Conservation (phyloP, 345 rosid genomes). For the Ceriops tagal region DNA sequence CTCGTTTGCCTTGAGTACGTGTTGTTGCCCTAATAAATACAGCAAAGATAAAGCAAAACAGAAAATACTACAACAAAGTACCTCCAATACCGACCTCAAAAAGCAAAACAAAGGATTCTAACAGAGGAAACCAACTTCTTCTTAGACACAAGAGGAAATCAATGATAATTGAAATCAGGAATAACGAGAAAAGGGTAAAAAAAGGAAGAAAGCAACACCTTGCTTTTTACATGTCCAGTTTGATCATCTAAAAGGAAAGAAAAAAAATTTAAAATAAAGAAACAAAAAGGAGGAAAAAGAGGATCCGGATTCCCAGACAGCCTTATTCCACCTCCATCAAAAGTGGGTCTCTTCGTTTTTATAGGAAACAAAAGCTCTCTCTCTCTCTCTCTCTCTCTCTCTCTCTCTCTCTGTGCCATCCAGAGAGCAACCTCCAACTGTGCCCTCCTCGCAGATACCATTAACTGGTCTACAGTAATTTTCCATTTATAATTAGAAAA, state of each 20-base stretch:
- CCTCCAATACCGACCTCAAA: too few relatives aligned
- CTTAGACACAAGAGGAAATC: background rate
- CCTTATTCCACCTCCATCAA: slow-evolving; percentile 31
- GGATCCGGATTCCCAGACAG: slow-evolving; percentile 21
- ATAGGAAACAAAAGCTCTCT: slow-evolving; percentile 21
- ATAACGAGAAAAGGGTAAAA: background rate
- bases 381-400: slow-evolving; percentile 16
- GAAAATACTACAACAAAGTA: too few relatives aligned
- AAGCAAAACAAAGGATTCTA: too few relatives aligned
- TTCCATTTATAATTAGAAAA: too few relatives aligned
- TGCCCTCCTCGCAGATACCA: too few relatives aligned
- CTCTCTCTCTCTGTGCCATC: slow-evolving; percentile 14
- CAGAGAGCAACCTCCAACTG: background rate
- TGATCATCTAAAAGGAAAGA: slow-evolving; percentile 12
- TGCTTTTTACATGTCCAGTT: background rate
- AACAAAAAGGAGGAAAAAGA: slow-evolving; percentile 1
- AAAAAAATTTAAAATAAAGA: background rate
- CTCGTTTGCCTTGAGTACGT: too few relatives aligned
- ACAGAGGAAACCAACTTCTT: background rate
- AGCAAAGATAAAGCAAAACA: too few relatives aligned
- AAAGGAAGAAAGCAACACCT: background rate
- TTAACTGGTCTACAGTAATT: too few relatives aligned
- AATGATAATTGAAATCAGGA: background rate
- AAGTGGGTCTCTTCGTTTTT: slow-evolving; percentile 30
- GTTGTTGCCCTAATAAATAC: too few relatives aligned